Evolutionary conservation across 345 rosid genomes (phyloP), one percentile per base, ranked within the genome.

Genomic region (Eutrema yunnanense): DNA sequence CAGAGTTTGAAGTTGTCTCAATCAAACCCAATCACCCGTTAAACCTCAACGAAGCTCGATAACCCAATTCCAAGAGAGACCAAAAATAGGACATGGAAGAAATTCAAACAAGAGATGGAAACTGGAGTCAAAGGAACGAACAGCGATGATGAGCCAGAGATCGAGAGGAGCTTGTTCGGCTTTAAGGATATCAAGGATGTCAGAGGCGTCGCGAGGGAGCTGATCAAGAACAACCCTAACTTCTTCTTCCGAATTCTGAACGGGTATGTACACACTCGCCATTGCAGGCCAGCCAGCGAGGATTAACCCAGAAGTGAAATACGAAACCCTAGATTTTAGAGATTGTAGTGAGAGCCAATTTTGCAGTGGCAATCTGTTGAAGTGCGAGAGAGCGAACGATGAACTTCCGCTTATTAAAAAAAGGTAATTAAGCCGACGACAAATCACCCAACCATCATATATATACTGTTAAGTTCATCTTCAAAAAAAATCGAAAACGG

Each of bases 121-220:
- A 52, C 2, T 38, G 6, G 48, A 51, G 43, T 54, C n/a, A 65
- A 19, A n/a, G 32, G 56, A 72, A 80, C 84, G 62, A 72, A 94
- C 98, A 75, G 99, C 97, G 62, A 95, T 95, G 67, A 92, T 82
- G 73, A 95, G 96, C 99, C 99, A 95, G 80, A 95, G 92, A 84
- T 90, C 89, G 73, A 90, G 96, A 75, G 97, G 96, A 47, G 99
- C 99, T 84, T 95, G 99, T 75, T 95, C 99, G 73, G 96, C 99
- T 81, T 95, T 95, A 65, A 92, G 99, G 80, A 95, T 92, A 73
- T 95, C 99, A 36, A 95, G 93, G 67, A 95, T 95, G 73, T 95
- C 99, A 52, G 97, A 87, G 62, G 99, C 96, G 51, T 95, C 97
- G 12, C 97, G 80, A 6, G 99, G 99, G 27, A 95, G 99, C 81